phyloP scores from a whole-genome alignment of 2,329 filamentous ascomycete species.

The Neopestalotiopsis rosae region DNA sequence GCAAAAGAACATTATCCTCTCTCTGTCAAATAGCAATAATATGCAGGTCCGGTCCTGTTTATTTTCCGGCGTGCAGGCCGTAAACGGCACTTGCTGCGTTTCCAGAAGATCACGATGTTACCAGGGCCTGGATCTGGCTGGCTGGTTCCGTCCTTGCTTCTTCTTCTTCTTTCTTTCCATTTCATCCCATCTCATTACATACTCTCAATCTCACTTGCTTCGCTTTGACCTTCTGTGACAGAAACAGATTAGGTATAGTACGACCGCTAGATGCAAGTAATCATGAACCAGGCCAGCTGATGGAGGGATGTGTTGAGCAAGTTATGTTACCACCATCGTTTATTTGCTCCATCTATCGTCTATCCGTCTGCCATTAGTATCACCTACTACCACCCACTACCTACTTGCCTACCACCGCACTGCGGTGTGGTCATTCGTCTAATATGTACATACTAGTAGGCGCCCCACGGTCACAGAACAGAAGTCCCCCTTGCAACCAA shows the following conservation, averaged over 20 bases:
- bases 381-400: too few species aligned
- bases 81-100: conserved; percentile 5
- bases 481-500: neutral
- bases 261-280: neutral
- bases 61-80: neutral
- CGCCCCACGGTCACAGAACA: neutral
- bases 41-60: conserved; percentile 11
- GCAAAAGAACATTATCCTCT: neutral
- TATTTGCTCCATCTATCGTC: neutral
- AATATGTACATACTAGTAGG: neutral
- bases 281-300: neutral
- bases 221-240: neutral
- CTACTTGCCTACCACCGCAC: neutral
- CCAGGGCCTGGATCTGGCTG: neutral
- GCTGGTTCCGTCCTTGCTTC: too few species aligned
- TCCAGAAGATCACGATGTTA: conserved; percentile 1
- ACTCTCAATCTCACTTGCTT: neutral
- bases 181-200: neutral
- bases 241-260: neutral
- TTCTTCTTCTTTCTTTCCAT: neutral
- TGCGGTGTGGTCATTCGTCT: neutral
- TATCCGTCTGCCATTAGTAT: too few species aligned
- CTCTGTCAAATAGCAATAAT: neutral
- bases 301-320: neutral
- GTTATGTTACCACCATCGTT: neutral